Base-by-base conservation (phyloP, 2,329 filamentous ascomycete species). In the Colletotrichum sp. region DNA sequence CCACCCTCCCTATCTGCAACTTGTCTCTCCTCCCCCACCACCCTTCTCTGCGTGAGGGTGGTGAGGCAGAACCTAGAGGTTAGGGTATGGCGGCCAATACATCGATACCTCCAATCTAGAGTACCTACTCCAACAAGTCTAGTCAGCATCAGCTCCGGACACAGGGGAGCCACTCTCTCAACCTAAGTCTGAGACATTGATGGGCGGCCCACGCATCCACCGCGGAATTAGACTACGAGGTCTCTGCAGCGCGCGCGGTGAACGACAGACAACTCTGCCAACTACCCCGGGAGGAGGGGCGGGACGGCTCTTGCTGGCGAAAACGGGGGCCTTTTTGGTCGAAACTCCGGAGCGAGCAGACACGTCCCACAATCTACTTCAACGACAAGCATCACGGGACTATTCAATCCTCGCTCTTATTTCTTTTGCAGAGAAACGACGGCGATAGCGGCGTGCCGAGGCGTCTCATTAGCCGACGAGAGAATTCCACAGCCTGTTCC, bases 161-260 rank as follows among this genome's bases (percentile, higher is more conserved):
- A 62, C 55, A 59, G 59, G 55, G 44, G 36, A 49, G 68, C 36
- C 29, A 36, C 36, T 67, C 29, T 66, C 49, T 61, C 36, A 74
- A 67, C 34, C 44, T 13, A 49, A 49, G 44, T 63, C 68, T 57
- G 69, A 72, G 61, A 75, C 72, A 72, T 25, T 75, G 61, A 72
- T 71, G 69, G 62, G 64, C 22, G 62, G 49, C 62, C 68, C 68
- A 75, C 36, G 29, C 34, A 44, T 66, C 68, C 72, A 66, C 49
- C 19, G 61, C 52, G 68, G 67, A 66, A 71, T 49, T 29, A 66
- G 30, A 69, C 22, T 57, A 44, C 49, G 27, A 61, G 27, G 36
- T 32, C 49, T 52, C 44, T 49, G 30, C 39, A 59, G 61, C 64
- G 44, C 52, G 68, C 64, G 44, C 52, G 36, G 68, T 66, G 68